Percentiles rank a stretch among this genome's conserved stretches.
phyloP scores from a whole-genome alignment of 2,329 filamentous ascomycete species.

The Neopestalotiopsis sp. region DNA sequence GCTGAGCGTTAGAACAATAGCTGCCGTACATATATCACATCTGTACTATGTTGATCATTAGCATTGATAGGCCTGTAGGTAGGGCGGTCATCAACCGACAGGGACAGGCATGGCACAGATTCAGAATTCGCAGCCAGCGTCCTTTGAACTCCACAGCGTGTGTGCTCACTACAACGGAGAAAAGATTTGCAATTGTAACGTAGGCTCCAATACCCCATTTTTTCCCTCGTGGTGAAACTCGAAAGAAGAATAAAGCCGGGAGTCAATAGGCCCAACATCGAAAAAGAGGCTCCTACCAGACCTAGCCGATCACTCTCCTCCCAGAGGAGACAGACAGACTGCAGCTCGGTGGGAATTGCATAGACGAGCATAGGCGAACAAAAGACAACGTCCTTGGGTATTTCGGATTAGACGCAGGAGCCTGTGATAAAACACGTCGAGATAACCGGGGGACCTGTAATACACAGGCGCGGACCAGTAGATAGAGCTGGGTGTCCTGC shows the following conservation, averaged over 20 bases:
- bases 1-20: background rate
- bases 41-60: slow-evolving; percentile 1
- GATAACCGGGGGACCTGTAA: background rate
- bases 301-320: background rate
- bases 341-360: background rate
- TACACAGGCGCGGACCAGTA: background rate
- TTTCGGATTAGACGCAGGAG: slow-evolving; percentile 12
- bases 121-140: background rate
- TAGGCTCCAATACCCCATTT: background rate
- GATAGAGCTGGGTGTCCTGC: slow-evolving; percentile 1
- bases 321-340: background rate
- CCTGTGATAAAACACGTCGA: slow-evolving; percentile 9
- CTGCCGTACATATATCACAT: slow-evolving; percentile 4
- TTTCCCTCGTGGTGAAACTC: background rate
- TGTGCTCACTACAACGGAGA: background rate
- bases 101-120: slow-evolving; percentile 1
- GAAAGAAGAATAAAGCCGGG: background rate
- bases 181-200: slow-evolving; percentile 9
- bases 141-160: background rate
- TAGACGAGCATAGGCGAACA: background rate
- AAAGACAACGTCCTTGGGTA: background rate
- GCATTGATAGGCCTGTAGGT: background rate
- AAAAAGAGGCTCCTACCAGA: background rate
- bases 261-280: background rate
- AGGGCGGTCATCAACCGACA: background rate